A percentile compares a stretch with the other conserved stretches of the same genome.
These are phyloP conservation scores for Leavenworthia alabamica DNA, from an alignment of 345 rosid species.

Conservation along the genomic window DNA sequence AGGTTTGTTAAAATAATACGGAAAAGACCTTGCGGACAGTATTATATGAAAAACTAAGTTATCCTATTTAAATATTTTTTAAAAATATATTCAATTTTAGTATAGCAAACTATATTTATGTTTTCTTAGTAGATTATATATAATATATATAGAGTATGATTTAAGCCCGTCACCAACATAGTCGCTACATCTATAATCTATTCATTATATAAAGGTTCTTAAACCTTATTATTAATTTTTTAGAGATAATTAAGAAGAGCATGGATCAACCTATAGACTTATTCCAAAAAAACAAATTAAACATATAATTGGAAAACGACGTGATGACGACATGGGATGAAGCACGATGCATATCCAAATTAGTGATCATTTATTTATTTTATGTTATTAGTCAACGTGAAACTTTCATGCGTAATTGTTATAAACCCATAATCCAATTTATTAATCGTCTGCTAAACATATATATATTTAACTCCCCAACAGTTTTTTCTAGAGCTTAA, in stretches of 20 bases:
- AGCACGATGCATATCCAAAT: constrained; percentile 20
- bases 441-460: background rate
- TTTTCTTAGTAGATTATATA: too few relatives aligned
- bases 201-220: constrained; percentile 10
- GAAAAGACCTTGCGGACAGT: background rate
- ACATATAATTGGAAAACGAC: constrained; percentile 17
- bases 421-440: background rate
- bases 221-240: background rate
- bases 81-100: background rate
- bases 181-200: too few relatives aligned
- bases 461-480: background rate
- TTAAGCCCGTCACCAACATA: background rate
- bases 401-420: constrained; percentile 8
- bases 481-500: background rate
- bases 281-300: background rate
- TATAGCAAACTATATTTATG: background rate
- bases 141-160: background rate
- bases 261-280: constrained; percentile 5
- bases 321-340: constrained; percentile 24
- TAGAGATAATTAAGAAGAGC: background rate
- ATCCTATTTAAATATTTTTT: background rate
- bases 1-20: background rate
- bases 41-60: background rate
- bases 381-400: constrained; percentile 14
- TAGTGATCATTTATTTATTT: constrained; percentile 1